Percentiles rank a stretch among this genome's conserved stretches.
Evolutionary conservation across 2,329 filamentous ascomycete genomes (phyloP).

Genomic region (Cadophora luteo-olivacea): DNA sequence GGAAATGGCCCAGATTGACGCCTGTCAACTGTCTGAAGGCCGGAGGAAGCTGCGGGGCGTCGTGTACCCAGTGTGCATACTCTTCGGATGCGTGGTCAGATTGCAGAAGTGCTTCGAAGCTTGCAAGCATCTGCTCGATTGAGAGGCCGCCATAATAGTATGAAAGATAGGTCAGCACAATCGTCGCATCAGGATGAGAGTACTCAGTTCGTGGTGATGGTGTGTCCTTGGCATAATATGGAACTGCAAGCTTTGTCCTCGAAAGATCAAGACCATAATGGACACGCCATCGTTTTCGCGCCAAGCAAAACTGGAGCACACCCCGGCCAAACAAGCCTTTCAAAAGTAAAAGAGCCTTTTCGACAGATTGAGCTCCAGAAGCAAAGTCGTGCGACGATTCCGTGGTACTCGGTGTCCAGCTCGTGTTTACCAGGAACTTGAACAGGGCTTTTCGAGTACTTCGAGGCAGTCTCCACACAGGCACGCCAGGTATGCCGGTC

Average conservation of each 20-base stretch:
- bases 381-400: not conserved
- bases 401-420: not conserved
- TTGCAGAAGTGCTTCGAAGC: slow-evolving; percentile 54
- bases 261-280: slow-evolving; percentile 64
- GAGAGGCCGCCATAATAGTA: slow-evolving; percentile 64
- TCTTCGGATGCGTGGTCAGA: slow-evolving; percentile 59
- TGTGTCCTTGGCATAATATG: slow-evolving; percentile 64
- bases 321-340: slow-evolving; percentile 62
- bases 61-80: slow-evolving; percentile 57
- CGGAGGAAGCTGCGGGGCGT: slow-evolving; percentile 44
- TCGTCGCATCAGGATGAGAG: slow-evolving; percentile 65
- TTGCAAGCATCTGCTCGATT: slow-evolving; percentile 54
- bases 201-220: slow-evolving; percentile 64
- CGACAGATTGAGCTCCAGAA: slow-evolving; percentile 34
- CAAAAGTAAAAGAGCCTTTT: slow-evolving; percentile 54
- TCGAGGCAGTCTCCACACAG: not conserved
- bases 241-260: slow-evolving; percentile 58
- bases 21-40: slow-evolving; percentile 52
- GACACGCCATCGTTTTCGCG: slow-evolving; percentile 67
- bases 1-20: slow-evolving; percentile 64
- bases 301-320: slow-evolving; percentile 59
- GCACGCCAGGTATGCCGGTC: not conserved
- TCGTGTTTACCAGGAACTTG: not conserved
- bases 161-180: slow-evolving; percentile 60
- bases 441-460: not conserved